Evolutionary conservation across 495 filamentous ascomycete genomes (phyloP).

Genomic region (Penicillium herquei): DNA sequence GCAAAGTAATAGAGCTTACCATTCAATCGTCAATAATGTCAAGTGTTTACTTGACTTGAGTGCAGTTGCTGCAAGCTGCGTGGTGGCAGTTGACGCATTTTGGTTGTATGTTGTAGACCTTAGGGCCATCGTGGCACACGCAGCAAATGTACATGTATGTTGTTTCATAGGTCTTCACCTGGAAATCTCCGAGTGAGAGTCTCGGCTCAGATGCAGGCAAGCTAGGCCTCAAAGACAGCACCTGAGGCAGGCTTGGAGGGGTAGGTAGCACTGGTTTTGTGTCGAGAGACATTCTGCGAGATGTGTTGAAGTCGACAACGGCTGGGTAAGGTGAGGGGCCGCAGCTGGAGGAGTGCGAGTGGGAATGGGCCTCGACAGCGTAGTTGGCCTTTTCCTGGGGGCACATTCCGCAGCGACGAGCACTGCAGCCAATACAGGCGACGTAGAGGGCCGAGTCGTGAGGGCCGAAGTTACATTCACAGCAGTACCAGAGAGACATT

Average conservation of each 20-base stretch:
- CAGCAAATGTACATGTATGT: slow-evolving; percentile 41
- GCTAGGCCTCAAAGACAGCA: slow-evolving; percentile 10
- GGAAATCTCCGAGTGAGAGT: not conserved
- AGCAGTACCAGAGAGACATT: slow-evolving; percentile 37
- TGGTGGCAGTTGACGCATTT: slow-evolving; percentile 36
- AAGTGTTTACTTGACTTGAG: slow-evolving; percentile 28
- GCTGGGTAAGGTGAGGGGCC: slow-evolving; percentile 20
- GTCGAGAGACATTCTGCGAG: slow-evolving; percentile 5
- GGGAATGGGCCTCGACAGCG: slow-evolving; percentile 3
- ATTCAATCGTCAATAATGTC: not conserved
- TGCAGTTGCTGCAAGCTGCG: slow-evolving; percentile 27
- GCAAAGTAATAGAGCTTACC: not conserved
- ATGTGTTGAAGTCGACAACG: slow-evolving; percentile 4
- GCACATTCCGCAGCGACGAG: slow-evolving; percentile 21
- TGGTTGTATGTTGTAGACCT: slow-evolving; percentile 35
- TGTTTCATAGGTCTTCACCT: not conserved
- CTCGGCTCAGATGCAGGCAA: not conserved
- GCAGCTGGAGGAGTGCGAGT: slow-evolving; percentile 10
- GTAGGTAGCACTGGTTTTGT: slow-evolving; percentile 8
- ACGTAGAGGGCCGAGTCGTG: slow-evolving; percentile 24
- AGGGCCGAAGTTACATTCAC: slow-evolving; percentile 32
- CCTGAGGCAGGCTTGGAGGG: slow-evolving; percentile 7
- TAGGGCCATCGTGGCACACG: slow-evolving; percentile 40
- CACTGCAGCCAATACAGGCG: slow-evolving; percentile 26
- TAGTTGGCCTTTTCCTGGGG: slow-evolving; percentile 11